These are phyloP conservation scores for Mucor plumbeus DNA, from an alignment of 371 early-diverging fungal species.

Conservation along the genomic window DNA sequence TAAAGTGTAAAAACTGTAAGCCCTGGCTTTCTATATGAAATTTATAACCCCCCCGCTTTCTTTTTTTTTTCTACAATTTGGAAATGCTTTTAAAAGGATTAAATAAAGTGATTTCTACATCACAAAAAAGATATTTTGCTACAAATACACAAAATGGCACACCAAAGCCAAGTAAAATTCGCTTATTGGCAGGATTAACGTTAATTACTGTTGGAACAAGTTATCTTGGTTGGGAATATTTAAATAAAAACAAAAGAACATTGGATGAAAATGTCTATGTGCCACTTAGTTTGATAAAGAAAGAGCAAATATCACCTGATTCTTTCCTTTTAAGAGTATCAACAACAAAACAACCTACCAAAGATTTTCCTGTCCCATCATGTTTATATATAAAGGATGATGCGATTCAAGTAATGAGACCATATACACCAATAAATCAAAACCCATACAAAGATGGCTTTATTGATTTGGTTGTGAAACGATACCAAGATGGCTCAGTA, in stretches of 20 bases:
- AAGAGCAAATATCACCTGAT: conserved; percentile 39
- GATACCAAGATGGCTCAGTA: conserved; percentile 62
- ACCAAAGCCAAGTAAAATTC: neutral
- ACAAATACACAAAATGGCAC: neutral
- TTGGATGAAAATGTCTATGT: conserved; percentile 35
- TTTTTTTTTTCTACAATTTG: neutral
- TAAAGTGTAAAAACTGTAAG: too few species aligned
- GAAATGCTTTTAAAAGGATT: conserved; percentile 7
- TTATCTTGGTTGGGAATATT: conserved; percentile 23
- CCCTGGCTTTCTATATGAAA: neutral
- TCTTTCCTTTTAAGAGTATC: conserved; percentile 40
- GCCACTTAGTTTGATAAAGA: conserved; percentile 31
- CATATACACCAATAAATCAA: conserved; percentile 66
- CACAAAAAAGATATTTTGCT: neutral
- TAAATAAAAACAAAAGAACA: conserved; percentile 12
- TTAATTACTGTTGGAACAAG: conserved; percentile 2
- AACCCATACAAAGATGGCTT: conserved; percentile 50
- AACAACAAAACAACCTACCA: conserved; percentile 20
- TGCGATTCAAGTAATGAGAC: conserved; percentile 68
- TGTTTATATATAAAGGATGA: conserved; percentile 71
- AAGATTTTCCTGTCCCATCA: conserved; percentile 48
- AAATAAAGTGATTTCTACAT: neutral
- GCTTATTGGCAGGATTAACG: neutral
- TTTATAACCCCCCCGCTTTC: neutral
- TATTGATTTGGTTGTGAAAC: conserved; percentile 68